Evolutionary conservation across 257 asterid genomes (phyloP).

Genomic region (Solanum ossicruentum): DNA sequence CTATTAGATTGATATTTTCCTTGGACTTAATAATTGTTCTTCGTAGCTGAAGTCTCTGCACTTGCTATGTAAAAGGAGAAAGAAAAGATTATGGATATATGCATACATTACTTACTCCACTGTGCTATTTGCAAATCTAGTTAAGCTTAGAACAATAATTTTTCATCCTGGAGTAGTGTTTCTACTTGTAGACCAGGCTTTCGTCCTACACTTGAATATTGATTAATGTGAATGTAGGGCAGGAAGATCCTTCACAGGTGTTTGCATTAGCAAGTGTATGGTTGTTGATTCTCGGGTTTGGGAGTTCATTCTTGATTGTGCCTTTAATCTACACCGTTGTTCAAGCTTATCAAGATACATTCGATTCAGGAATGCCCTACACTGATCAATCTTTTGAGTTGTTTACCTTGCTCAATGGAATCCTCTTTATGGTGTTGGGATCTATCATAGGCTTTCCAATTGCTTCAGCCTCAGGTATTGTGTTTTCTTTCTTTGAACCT

Average conservation of each 20-base stretch:
- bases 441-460: slow-evolving; percentile 74
- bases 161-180: not conserved
- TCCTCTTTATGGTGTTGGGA: slow-evolving; percentile 68
- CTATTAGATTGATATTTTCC: not conserved
- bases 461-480: slow-evolving; percentile 88
- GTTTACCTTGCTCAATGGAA: slow-evolving; percentile 51
- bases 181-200: not conserved
- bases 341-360: slow-evolving; percentile 64
- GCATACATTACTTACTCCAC: not conserved
- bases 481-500: slow-evolving; percentile 1
- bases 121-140: not conserved
- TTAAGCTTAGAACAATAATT: not conserved
- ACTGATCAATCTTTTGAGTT: slow-evolving; percentile 37
- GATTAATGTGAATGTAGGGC: slow-evolving; percentile 84
- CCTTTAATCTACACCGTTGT: slow-evolving; percentile 53
- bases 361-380: slow-evolving; percentile 34
- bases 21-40: not conserved
- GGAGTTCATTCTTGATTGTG: slow-evolving; percentile 60
- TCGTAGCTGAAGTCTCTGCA: not conserved
- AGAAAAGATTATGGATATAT: not conserved
- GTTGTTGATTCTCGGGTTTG: slow-evolving; percentile 81
- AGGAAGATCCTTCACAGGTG: slow-evolving; percentile 95
- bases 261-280: slow-evolving; percentile 86
- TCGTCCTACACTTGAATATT: slow-evolving; percentile 42
- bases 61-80: not conserved